Base-by-base conservation (phyloP, 306 rosid genomes). In the Cyclanthera cordifolia region DNA sequence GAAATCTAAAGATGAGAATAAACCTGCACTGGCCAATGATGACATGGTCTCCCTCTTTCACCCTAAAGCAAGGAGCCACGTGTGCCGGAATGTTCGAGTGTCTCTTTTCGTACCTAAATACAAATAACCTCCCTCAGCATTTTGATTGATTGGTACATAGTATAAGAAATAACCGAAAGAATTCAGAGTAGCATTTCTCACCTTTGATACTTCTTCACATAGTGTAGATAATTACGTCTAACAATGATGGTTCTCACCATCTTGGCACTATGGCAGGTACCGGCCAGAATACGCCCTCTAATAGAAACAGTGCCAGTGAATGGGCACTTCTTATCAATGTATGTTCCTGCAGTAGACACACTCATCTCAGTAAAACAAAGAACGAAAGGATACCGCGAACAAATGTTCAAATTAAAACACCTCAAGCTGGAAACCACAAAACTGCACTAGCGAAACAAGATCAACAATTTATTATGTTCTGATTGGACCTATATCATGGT, bases 11-110 rank as follows among this genome's bases (percentile, higher is more conserved):
- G 11, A 67, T 54, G 37, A 25, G 45, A 70, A 68, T 45, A 13
- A 45, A 84, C 93, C 93, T 87, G 93, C 93, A 87, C 68, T 87
- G 93, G 51, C 89, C 93, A 75, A 84, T 81, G 68, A 66, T 84
- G 69, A 87, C 87, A 73, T 87, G 79, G 71, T 87, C 93, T n/a
- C 93, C 89, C 71, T 87, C 93, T 34, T 80, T 87, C 68, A 80
- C 93, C 77, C 93, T 89, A 67, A 87, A 87, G 68, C 93, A 87
- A 8, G 93, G 93, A 10, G 93, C 81, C 12, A 84, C 47, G 3
- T 87, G 93, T 13, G 93, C 93, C 8, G 93, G 82, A 39, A 87
- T 87, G 79, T 87, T 87, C 2, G 49, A 45, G 49, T 45, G 49
- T 13, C 49, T 45, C 49, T 45, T 45, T 9, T 45, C 49, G 49